Percentiles rank a stretch among this genome's conserved stretches.
Evolutionary conservation across 805 yeast species (phyloP).

Genomic region (Yamadazyma philogaea): DNA sequence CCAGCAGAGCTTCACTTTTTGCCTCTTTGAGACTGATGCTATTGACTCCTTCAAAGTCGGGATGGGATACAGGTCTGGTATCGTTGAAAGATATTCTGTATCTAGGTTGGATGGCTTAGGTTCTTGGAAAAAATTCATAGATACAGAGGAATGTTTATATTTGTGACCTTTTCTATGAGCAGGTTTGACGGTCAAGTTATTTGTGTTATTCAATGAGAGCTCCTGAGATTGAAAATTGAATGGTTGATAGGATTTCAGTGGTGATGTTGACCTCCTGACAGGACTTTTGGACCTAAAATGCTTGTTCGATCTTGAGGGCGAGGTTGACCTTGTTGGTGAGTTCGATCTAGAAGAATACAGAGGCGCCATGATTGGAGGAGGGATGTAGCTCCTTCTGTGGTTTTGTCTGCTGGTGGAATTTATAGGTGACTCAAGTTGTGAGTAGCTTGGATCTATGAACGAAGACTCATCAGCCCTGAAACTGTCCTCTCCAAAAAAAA

Average conservation of each 20-base stretch:
- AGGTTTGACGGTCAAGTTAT: conserved; percentile 40
- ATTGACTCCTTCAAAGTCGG: conserved; percentile 67
- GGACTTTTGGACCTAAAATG: conserved; percentile 32
- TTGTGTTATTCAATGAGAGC: conserved; percentile 28
- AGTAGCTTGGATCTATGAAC: not conserved
- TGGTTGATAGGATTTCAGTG: conserved; percentile 39
- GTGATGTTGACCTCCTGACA: conserved; percentile 20
- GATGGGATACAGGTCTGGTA: conserved; percentile 66
- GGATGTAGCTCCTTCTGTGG: conserved; percentile 10
- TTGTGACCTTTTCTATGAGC: conserved; percentile 90
- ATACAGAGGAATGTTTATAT: conserved; percentile 93
- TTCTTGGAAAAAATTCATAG: conserved; percentile 93
- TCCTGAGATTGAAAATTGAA: conserved; percentile 65
- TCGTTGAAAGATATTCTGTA: conserved; percentile 52
- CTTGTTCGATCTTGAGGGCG: conserved; percentile 28
- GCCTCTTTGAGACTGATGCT: conserved; percentile 55
- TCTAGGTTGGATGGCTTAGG: conserved; percentile 51
- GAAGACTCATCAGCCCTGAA: conserved; percentile 8
- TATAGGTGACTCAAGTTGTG: conserved; percentile 1
- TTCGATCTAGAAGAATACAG: conserved; percentile 18
- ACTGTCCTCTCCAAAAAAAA: conserved; percentile 28
- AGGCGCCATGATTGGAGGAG: conserved; percentile 19
- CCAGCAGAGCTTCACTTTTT: conserved; percentile 57
- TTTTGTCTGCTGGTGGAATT: not conserved
- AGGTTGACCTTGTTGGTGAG: conserved; percentile 27